These are phyloP conservation scores for Aspergillus fijiensis DNA, from an alignment of 2,329 filamentous ascomycete species.

Conservation along the genomic window DNA sequence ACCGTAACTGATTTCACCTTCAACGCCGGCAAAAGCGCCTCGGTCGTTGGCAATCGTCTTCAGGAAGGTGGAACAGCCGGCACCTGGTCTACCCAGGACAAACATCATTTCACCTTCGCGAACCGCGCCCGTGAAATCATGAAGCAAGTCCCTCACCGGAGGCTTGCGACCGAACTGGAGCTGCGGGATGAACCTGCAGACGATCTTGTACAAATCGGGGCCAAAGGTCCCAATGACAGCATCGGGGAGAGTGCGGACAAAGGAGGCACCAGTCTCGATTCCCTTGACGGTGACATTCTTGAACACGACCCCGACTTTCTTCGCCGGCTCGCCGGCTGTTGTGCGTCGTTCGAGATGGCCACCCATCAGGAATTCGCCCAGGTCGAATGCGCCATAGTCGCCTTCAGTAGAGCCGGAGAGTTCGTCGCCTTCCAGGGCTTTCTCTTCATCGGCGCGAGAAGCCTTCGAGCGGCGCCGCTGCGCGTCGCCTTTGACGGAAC, in stretches of 20 bases:
- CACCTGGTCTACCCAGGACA: slow-evolving; percentile 69
- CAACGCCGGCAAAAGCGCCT: slow-evolving; percentile 62
- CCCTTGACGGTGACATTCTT: slow-evolving; percentile 75
- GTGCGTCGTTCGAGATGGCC: slow-evolving; percentile 74
- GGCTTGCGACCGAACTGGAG: slow-evolving; percentile 50
- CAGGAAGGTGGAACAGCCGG: slow-evolving; percentile 74
- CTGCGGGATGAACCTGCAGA: slow-evolving; percentile 56
- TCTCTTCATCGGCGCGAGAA: slow-evolving; percentile 41
- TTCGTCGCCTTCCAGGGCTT: slow-evolving; percentile 47
- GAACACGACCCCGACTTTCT: slow-evolving; percentile 76
- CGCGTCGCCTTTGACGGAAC: slow-evolving; percentile 29
- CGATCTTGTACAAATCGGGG: slow-evolving; percentile 69
- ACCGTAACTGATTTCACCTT: slow-evolving; percentile 70
- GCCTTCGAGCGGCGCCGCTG: slow-evolving; percentile 27
- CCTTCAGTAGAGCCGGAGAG: slow-evolving; percentile 19
- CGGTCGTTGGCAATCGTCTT: slow-evolving; percentile 73
- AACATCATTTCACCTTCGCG: slow-evolving; percentile 71
- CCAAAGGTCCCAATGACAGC: slow-evolving; percentile 77
- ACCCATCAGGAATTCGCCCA: slow-evolving; percentile 69
- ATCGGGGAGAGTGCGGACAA: slow-evolving; percentile 70
- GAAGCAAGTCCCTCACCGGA: slow-evolving; percentile 57
- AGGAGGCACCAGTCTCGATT: slow-evolving; percentile 63
- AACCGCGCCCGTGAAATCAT: slow-evolving; percentile 67
- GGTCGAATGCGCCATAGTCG: slow-evolving; percentile 57
- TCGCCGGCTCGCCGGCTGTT: slow-evolving; percentile 63